Conservation (phyloP, 495 filamentous ascomycete species). For the Neurospora hispaniola region DNA sequence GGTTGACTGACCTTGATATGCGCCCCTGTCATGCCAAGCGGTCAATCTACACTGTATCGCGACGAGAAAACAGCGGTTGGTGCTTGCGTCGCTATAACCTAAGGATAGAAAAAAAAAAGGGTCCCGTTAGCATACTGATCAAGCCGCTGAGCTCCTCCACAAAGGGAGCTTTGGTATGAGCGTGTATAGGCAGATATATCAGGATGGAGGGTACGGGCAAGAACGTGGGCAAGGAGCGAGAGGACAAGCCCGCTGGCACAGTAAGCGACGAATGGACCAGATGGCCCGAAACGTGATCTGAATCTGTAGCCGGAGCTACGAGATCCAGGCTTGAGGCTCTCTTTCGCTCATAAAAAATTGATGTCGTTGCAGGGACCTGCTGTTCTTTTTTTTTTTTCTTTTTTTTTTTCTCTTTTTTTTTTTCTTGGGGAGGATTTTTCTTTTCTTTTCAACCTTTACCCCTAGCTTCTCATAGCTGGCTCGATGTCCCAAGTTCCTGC, state of each 20-base stretch:
- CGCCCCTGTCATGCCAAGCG: conserved; percentile 23
- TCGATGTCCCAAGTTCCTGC: conserved; percentile 4
- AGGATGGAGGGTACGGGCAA: neutral
- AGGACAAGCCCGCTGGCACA: neutral
- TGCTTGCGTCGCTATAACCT: conserved; percentile 6
- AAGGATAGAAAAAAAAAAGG: neutral
- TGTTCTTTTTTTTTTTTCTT: neutral
- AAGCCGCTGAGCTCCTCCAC: neutral
- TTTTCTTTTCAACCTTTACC: neutral
- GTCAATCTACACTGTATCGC: conserved; percentile 16
- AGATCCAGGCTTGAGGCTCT: neutral
- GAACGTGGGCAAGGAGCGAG: neutral
- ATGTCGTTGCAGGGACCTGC: neutral
- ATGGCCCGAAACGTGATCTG: neutral
- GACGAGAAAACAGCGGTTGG: conserved; percentile 1
- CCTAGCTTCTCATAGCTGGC: neutral
- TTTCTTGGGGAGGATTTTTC: too few species aligned
- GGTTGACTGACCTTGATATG: conserved; percentile 20
- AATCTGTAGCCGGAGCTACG: neutral
- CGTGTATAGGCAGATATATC: neutral
- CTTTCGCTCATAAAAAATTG: neutral
- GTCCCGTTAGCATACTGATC: conserved; percentile 11
- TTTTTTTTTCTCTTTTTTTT: too few species aligned
- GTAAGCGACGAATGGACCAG: neutral
- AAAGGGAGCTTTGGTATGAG: neutral